A percentile compares a stretch with the other conserved stretches of the same genome.
Conservation (phyloP, 371 early-diverging fungal species). For the Actinomortierella ambigua region DNA sequence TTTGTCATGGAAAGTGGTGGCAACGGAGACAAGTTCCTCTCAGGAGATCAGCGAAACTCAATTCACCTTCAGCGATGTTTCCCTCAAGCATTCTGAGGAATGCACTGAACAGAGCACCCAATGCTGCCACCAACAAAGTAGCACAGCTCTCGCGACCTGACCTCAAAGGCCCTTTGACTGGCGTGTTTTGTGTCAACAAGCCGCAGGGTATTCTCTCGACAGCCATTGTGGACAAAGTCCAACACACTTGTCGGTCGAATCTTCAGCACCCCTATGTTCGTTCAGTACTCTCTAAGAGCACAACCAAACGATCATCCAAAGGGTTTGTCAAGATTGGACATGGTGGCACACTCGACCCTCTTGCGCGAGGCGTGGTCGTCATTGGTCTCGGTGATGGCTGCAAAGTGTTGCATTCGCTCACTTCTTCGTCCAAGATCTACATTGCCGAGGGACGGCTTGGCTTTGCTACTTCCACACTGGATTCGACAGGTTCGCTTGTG, state of each 20-base stretch:
- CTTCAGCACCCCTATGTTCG: conserved; percentile 21
- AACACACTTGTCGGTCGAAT: conserved; percentile 40
- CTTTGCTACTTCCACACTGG: conserved; percentile 53
- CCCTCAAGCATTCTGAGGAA: no score
- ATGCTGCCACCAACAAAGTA: no score
- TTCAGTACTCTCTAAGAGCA: conserved; percentile 35
- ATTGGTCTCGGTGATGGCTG: conserved; percentile 37
- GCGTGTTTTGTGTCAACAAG: conserved; percentile 61
- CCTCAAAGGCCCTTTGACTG: conserved; percentile 28
- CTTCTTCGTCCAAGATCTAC: conserved; percentile 49
- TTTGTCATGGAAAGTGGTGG: no score
- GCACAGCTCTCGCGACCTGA: no score
- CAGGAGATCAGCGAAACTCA: no score
- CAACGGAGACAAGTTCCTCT: no score
- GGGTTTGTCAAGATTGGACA: conserved; percentile 54
- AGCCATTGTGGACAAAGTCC: conserved; percentile 50
- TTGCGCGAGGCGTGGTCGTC: conserved; percentile 59
- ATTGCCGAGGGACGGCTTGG: conserved; percentile 55
- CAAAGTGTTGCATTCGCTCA: conserved; percentile 32
- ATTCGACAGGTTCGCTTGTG: conserved; percentile 51
- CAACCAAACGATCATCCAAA: conserved; percentile 29
- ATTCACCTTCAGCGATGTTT: no score
- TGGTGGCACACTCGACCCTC: conserved; percentile 68
- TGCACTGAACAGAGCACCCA: no score
- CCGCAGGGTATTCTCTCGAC: conserved; percentile 53